Evolutionary conservation across 2,329 filamentous ascomycete species (phyloP), one percentile per base, ranked within the genome.

Genomic region (Fusarium subtropicale): DNA sequence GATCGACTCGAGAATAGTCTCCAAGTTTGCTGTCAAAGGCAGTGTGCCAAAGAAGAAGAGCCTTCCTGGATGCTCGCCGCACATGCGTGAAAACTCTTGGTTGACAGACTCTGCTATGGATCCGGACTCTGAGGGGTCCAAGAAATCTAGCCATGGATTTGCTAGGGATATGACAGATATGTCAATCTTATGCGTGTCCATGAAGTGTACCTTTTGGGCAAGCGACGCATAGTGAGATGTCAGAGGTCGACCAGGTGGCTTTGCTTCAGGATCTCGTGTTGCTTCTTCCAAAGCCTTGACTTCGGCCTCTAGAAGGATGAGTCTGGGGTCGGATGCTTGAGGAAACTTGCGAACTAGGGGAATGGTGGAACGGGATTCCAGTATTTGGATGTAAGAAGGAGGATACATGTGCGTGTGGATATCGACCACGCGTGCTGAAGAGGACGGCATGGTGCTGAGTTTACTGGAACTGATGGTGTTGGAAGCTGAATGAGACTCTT

Each of bases 101-200:
- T 97, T 97, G 77, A 97, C 90, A 1, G 83, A 83, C 53, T 75
- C 68, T 1, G 93, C 93, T 50, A 90, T 88, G 31, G 80, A 77
- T 3, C 86, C 87, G 0, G 92, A 91, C 69, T 90, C 87, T 6
- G 82, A 77, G 0, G 87, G 76, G 12, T 83, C 77, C 1, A 97
- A 81, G 76, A 97, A 97, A 79, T 97, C 94, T 3, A 97, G 86
- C 94, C 94, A 97, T 0, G 94, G 94, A 76, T 97, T 97, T 16
- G 94, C 94, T 24, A 97, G 88, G 1, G 92, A 96, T 67, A 97
- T 89, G 52, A 97, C 92, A 2, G 92, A 96, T 68, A 91, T 89
- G 78, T 91, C 87, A 77, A 97, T 97, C 55, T 83, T 83, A 80
- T 97, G 94, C 18, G 85, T 87, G 77, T 93, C 86, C 94, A 97